Conservation (phyloP, 257 asterid genomes). For the Thymus quinquecostatus region DNA sequence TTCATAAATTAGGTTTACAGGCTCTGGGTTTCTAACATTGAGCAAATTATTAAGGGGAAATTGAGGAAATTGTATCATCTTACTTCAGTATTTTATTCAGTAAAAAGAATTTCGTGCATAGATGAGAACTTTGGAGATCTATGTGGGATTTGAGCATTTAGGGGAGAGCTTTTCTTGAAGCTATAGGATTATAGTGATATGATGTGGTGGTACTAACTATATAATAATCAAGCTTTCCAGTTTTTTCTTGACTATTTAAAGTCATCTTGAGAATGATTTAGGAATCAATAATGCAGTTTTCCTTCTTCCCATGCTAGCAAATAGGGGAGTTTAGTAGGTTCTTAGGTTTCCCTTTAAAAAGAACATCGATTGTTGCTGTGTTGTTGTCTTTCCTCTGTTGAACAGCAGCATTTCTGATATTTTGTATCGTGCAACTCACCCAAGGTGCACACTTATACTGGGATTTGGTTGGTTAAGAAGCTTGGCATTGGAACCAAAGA, state of each 20-base stretch:
- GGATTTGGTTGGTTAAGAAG: not conserved
- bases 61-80: no score
- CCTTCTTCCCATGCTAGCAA: not conserved
- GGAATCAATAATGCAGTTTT: slow-evolving; percentile 1
- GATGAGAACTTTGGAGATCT: not conserved
- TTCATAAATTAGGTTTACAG: not conserved
- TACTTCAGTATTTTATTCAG: no score
- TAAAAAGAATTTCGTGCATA: not conserved
- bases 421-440: not conserved
- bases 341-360: not conserved
- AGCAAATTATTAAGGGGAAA: not conserved
- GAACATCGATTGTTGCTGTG: not conserved
- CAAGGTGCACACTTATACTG: not conserved
- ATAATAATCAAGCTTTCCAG: not conserved
- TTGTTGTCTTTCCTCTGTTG: not conserved
- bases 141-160: not conserved
- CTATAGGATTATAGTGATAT: not conserved
- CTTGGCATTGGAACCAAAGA: not conserved
- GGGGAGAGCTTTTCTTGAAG: not conserved
- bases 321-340: not conserved
- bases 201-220: not conserved
- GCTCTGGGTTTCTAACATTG: not conserved
- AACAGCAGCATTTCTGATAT: not conserved
- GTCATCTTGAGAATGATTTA: slow-evolving; percentile 6
- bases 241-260: not conserved